Conservation (phyloP, 352 stramenopile genomes). For the Globisporangium parvum region DNA sequence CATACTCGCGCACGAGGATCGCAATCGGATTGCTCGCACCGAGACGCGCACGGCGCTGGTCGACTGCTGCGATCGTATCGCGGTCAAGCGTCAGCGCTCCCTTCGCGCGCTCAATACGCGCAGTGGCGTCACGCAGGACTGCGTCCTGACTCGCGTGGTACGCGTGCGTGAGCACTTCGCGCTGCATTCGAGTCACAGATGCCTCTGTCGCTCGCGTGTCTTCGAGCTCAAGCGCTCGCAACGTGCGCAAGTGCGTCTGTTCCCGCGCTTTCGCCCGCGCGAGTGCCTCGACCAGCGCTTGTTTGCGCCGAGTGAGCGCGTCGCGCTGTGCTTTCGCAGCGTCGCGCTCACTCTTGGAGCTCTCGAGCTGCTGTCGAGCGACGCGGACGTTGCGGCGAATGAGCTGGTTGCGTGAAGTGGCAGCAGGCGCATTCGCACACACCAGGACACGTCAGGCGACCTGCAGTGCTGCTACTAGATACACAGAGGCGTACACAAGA, state of each 20-base stretch:
- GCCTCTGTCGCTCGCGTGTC: slow-evolving; percentile 1
- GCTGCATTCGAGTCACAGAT: slow-evolving; percentile 19
- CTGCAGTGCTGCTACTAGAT: too few relatives aligned
- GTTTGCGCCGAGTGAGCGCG: slow-evolving; percentile 16
- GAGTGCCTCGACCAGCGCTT: slow-evolving; percentile 18
- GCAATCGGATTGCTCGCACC: slow-evolving; percentile 21
- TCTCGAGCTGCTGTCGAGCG: slow-evolving; percentile 22
- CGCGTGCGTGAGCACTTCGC: slow-evolving; percentile 22
- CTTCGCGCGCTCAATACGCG: not conserved
- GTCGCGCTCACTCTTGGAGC: slow-evolving; percentile 28
- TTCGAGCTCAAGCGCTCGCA: slow-evolving; percentile 27
- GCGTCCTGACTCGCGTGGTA: slow-evolving; percentile 20
- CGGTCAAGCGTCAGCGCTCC: not conserved
- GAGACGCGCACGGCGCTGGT: slow-evolving; percentile 1
- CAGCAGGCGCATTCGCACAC: too few relatives aligned
- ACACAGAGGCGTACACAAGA: not conserved
- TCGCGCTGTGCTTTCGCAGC: slow-evolving; percentile 17
- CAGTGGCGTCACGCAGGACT: too few relatives aligned
- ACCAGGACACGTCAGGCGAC: too few relatives aligned
- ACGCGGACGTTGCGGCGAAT: slow-evolving; percentile 30
- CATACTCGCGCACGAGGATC: slow-evolving; percentile 27
- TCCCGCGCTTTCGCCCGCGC: slow-evolving; percentile 18
- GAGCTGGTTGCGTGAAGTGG: slow-evolving; percentile 4
- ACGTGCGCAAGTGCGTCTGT: slow-evolving; percentile 14
- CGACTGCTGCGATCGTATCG: slow-evolving; percentile 6